Percentiles rank a stretch among this genome's conserved stretches.
Conservation (phyloP, 1,284 basidiomycete genomes). For the Trametes pubescens region DNA sequence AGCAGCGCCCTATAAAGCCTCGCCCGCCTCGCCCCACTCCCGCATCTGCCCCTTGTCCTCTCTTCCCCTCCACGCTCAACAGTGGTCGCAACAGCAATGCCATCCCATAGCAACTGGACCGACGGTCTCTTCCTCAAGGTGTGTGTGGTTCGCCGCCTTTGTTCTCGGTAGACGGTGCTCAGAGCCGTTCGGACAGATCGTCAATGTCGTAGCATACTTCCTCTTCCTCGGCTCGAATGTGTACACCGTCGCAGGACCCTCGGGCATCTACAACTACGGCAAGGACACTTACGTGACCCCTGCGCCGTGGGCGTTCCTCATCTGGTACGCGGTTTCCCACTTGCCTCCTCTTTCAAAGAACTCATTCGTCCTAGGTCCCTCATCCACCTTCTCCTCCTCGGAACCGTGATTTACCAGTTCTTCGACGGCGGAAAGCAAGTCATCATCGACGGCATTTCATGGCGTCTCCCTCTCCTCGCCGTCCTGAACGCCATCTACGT, state of each 20-base stretch:
- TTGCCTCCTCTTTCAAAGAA: slow-evolving; percentile 30
- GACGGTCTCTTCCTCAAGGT: slow-evolving; percentile 86
- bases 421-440: slow-evolving; percentile 79
- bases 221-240: slow-evolving; percentile 90
- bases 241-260: slow-evolving; percentile 81
- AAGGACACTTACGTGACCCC: slow-evolving; percentile 93
- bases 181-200: slow-evolving; percentile 56
- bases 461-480: slow-evolving; percentile 89
- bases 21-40: slow-evolving; percentile 16
- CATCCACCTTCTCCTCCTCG: slow-evolving; percentile 88
- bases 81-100: slow-evolving; percentile 25
- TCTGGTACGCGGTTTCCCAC: slow-evolving; percentile 63
- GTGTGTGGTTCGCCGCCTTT: slow-evolving; percentile 24
- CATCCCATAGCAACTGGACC: slow-evolving; percentile 60
- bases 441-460: slow-evolving; percentile 87
- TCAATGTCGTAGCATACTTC: slow-evolving; percentile 83
- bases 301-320: slow-evolving; percentile 86
- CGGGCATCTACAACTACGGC: slow-evolving; percentile 70
- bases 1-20: slow-evolving; percentile 27
- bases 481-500: slow-evolving; percentile 89
- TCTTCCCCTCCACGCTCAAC: slow-evolving; percentile 10
- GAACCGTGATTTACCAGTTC: slow-evolving; percentile 92
- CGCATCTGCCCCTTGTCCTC: slow-evolving; percentile 10
- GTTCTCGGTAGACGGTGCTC: neutral
- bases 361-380: slow-evolving; percentile 60